Conservation (phyloP, 495 filamentous ascomycete species). For the Usnea hakonensis region DNA sequence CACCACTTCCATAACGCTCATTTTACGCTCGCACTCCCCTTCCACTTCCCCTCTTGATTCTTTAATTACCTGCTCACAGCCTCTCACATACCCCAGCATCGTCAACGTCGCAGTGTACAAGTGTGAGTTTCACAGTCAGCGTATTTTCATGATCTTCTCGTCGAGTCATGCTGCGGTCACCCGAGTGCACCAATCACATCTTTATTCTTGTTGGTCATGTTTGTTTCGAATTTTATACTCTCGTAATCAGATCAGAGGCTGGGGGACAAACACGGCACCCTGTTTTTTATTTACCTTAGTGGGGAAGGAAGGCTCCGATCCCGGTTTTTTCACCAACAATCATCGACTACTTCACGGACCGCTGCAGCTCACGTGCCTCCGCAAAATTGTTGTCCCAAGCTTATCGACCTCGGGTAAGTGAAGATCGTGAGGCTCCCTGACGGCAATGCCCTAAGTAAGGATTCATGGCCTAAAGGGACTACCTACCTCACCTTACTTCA, state of each 20-base stretch:
- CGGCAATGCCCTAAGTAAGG: background rate
- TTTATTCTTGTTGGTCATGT: background rate
- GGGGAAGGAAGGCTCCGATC: background rate
- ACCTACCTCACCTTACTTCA: too few relatives aligned
- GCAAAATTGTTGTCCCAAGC: background rate
- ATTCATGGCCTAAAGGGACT: background rate
- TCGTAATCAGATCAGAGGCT: background rate
- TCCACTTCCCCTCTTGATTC: background rate
- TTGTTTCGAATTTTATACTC: background rate
- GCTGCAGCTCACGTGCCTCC: background rate
- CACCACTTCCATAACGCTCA: background rate
- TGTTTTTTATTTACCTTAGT: background rate
- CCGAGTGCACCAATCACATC: background rate
- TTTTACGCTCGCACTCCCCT: too few relatives aligned
- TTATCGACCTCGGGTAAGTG: background rate
- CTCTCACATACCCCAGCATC: background rate
- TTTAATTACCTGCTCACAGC: background rate
- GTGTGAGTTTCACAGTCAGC: background rate
- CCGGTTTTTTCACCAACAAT: background rate
- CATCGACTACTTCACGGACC: background rate
- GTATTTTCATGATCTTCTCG: background rate
- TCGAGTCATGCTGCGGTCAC: background rate
- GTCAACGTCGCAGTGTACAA: background rate
- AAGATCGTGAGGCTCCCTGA: background rate
- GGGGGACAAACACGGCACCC: background rate